Evolutionary conservation across 257 asterid species (phyloP).

Genomic region (Nicotiana paniculata): DNA sequence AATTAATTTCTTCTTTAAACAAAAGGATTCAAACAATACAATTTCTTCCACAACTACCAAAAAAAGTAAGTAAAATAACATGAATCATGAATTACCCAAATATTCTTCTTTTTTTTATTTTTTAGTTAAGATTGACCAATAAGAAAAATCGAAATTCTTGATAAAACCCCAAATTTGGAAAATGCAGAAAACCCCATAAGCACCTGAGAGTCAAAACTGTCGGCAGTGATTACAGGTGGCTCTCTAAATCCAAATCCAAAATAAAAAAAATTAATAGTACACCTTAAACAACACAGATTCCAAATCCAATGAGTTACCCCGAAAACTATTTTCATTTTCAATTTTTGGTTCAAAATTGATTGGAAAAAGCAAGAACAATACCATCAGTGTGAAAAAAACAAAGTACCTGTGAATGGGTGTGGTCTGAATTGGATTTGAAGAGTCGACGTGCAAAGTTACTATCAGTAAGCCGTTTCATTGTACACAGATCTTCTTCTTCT

Average conservation of each 20-base stretch:
- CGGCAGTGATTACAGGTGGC: background rate
- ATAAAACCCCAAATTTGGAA: background rate
- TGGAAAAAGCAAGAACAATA: background rate
- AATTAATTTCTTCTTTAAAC: background rate
- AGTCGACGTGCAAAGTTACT: constrained; percentile 2
- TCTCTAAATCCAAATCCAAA: background rate
- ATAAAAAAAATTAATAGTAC: background rate
- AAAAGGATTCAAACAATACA: background rate
- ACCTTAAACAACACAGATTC: background rate
- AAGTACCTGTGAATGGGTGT: background rate
- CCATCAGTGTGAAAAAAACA: background rate
- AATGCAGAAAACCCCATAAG: background rate
- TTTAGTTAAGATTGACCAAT: background rate
- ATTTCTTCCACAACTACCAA: background rate
- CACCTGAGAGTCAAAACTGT: background rate
- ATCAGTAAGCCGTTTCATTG: background rate
- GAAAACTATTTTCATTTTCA: background rate
- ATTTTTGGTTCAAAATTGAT: background rate
- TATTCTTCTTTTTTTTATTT: background rate
- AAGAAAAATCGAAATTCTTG: background rate
- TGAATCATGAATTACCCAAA: background rate
- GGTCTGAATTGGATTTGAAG: background rate
- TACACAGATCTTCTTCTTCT: background rate
- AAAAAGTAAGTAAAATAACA: background rate
- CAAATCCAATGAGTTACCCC: background rate